Percentiles rank a stretch among this genome's conserved stretches.
Conservation (phyloP, 1,139 yeast genomes). For the Nakaseomyces uthaithaninus region DNA sequence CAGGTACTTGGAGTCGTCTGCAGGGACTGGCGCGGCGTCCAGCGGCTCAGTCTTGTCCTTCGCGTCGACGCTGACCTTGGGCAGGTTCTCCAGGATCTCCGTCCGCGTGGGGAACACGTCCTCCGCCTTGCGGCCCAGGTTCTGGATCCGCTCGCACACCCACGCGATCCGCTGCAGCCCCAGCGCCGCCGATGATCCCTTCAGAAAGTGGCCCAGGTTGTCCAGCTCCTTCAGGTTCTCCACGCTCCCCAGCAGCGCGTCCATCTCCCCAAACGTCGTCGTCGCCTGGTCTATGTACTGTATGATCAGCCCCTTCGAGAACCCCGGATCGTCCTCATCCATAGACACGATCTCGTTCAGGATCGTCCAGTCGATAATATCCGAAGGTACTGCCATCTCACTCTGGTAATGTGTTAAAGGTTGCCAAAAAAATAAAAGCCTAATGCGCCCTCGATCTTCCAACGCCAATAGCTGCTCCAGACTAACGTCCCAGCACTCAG, state of each 20-base stretch:
- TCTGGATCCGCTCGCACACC: conserved; percentile 89
- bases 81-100: conserved; percentile 21
- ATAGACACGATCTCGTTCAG: conserved; percentile 82
- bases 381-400: conserved; percentile 36
- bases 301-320: conserved; percentile 64
- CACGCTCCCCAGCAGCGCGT: conserved; percentile 39
- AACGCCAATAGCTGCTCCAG: no score
- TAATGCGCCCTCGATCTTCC: no score
- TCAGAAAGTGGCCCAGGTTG: conserved; percentile 79
- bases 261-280: conserved; percentile 69
- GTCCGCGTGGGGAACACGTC: conserved; percentile 27
- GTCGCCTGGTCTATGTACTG: conserved; percentile 87
- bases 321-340: conserved; percentile 85
- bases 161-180: conserved; percentile 75
- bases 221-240: conserved; percentile 54
- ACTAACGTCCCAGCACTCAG: no score
- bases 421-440: no score
- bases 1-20: conserved; percentile 14
- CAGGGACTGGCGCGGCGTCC: conserved; percentile 3
- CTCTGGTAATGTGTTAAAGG: no score
- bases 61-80: conserved; percentile 11
- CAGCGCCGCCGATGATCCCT: conserved; percentile 92
- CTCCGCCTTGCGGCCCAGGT: conserved; percentile 58
- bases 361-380: conserved; percentile 80
- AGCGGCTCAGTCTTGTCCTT: conserved; percentile 12